These are phyloP conservation scores for Suillus subluteus DNA, from an alignment of 768 basidiomycete genomes.

Conservation along the genomic window DNA sequence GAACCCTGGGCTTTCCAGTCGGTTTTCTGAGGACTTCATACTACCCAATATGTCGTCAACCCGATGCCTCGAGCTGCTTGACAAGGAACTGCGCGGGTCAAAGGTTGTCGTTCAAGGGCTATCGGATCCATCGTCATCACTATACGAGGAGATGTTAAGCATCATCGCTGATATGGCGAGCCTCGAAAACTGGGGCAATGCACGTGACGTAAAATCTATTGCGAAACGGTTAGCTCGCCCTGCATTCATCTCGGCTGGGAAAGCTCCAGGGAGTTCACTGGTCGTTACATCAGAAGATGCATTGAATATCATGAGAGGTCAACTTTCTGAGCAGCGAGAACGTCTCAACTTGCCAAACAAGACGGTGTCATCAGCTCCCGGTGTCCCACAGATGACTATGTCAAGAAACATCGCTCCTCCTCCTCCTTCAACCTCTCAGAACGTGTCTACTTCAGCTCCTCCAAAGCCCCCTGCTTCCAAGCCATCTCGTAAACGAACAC, in stretches of 20 bases:
- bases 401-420: slow-evolving; percentile 26
- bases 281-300: slow-evolving; percentile 26
- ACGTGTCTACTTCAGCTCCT: slow-evolving; percentile 22
- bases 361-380: slow-evolving; percentile 14
- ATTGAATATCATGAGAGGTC: slow-evolving; percentile 28
- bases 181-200: slow-evolving; percentile 69
- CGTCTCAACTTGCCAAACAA: slow-evolving; percentile 27
- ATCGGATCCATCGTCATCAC: slow-evolving; percentile 30
- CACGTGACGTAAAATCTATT: slow-evolving; percentile 62
- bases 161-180: slow-evolving; percentile 44
- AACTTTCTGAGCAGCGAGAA: slow-evolving; percentile 28
- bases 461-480: slow-evolving; percentile 16
- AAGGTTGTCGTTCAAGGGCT: slow-evolving; percentile 43
- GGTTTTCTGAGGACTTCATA: slow-evolving; percentile 64
- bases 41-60: slow-evolving; percentile 56
- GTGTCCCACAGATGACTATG: slow-evolving; percentile 20
- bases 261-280: slow-evolving; percentile 27
- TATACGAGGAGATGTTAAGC: slow-evolving; percentile 40
- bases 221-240: slow-evolving; percentile 48
- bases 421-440: slow-evolving; percentile 24
- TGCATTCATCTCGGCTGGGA: slow-evolving; percentile 38
- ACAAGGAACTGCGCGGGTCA: slow-evolving; percentile 48
- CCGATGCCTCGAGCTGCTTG: slow-evolving; percentile 53
- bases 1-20: slow-evolving; percentile 67
- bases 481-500: slow-evolving; percentile 10